These are phyloP conservation scores for Chrysanthemum seticuspe DNA, from an alignment of 129 eudicot species.

Conservation along the genomic window DNA sequence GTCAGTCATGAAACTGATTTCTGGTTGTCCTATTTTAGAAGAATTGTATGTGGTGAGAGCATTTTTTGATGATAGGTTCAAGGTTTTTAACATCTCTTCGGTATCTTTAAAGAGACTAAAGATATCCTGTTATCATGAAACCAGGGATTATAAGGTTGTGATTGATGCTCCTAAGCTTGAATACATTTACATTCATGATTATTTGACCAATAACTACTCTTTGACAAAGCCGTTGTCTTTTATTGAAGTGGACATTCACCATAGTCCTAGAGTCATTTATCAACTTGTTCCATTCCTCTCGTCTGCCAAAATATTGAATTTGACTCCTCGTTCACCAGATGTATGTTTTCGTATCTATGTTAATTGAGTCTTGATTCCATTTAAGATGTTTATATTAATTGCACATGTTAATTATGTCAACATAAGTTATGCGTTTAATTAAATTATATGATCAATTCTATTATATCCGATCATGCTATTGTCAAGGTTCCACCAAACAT, in stretches of 20 bases:
- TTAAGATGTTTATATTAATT: not conserved
- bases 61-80: too few relatives aligned
- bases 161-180: constrained; percentile 26
- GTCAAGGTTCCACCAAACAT: not conserved
- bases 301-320: constrained; percentile 19
- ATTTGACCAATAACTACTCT: not conserved
- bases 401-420: not conserved
- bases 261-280: too few relatives aligned
- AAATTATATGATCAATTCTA: not conserved
- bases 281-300: constrained; percentile 10
- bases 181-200: constrained; percentile 20
- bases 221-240: constrained; percentile 14
- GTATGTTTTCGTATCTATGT: not conserved
- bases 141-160: too few relatives aligned
- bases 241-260: constrained; percentile 10
- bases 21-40: too few relatives aligned
- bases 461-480: not conserved
- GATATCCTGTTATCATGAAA: too few relatives aligned
- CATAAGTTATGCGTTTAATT: not conserved
- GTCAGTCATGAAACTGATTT: too few relatives aligned
- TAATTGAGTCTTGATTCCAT: not conserved
- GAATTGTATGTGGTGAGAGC: too few relatives aligned
- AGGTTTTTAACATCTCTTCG: too few relatives aligned
- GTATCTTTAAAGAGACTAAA: too few relatives aligned
- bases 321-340: not conserved